Percentiles rank a stretch among this genome's conserved stretches.
Conservation (phyloP, 1,139 yeast genomes). For the Magnusiomyces suaveolens region DNA sequence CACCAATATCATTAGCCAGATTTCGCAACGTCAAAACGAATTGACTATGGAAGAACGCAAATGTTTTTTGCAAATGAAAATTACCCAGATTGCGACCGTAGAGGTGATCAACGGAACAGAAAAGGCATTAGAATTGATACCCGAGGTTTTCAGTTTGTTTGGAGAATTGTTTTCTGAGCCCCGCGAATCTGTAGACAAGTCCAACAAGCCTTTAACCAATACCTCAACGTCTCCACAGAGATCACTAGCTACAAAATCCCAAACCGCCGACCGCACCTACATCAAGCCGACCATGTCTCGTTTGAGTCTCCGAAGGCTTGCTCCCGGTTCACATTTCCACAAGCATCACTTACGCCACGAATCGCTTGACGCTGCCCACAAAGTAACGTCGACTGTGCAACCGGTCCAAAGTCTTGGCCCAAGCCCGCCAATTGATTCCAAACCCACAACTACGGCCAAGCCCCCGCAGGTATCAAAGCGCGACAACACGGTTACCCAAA, state of each 20-base stretch:
- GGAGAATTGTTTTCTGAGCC: constrained; percentile 40
- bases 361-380: background rate
- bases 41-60: constrained; percentile 24
- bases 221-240: background rate
- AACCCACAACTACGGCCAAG: background rate
- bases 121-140: constrained; percentile 53
- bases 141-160: constrained; percentile 56
- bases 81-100: constrained; percentile 66
- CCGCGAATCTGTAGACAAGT: background rate
- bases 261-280: background rate
- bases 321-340: background rate
- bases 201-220: no score
- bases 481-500: constrained; percentile 1
- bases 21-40: constrained; percentile 11
- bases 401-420: background rate
- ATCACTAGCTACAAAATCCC: background rate
- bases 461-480: background rate
- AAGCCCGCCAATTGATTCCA: background rate
- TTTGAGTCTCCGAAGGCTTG: background rate
- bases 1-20: constrained; percentile 32
- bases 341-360: background rate
- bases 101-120: constrained; percentile 55
- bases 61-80: constrained; percentile 57
- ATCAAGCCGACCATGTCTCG: background rate
- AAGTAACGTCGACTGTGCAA: background rate